These are phyloP conservation scores for Cladosporium halotolerans DNA, from an alignment of 2,329 filamentous ascomycete species.

Conservation along the genomic window DNA sequence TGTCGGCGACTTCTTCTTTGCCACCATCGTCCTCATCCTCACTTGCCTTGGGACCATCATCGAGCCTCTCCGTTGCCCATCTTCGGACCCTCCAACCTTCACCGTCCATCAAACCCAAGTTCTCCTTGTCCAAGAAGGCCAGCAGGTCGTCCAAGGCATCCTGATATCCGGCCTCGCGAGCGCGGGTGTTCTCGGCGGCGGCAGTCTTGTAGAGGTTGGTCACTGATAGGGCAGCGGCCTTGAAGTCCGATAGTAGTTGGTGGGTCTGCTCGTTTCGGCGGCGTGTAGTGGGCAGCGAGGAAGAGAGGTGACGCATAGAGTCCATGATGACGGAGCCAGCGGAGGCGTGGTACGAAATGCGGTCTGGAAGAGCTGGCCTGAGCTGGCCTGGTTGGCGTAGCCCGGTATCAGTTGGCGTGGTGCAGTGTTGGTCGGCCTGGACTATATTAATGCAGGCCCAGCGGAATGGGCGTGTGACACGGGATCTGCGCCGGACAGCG, in stretches of 20 bases:
- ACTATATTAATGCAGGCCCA: not conserved
- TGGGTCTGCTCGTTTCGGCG: slow-evolving; percentile 27
- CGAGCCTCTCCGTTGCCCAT: slow-evolving; percentile 64
- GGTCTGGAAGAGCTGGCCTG: not conserved
- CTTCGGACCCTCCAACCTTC: slow-evolving; percentile 64
- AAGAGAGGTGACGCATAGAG: slow-evolving; percentile 58
- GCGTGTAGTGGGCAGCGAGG: slow-evolving; percentile 50
- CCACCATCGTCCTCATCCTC: slow-evolving; percentile 62
- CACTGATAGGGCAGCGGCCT: slow-evolving; percentile 83
- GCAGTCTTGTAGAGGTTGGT: slow-evolving; percentile 96
- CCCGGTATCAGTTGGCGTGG: no score
- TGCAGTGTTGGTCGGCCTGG: no score
- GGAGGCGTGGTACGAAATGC: not conserved
- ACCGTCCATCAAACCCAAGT: slow-evolving; percentile 70
- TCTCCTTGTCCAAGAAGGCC: slow-evolving; percentile 74
- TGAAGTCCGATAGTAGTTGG: slow-evolving; percentile 77
- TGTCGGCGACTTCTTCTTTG: slow-evolving; percentile 45
- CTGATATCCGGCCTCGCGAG: slow-evolving; percentile 79
- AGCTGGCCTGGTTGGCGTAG: no score
- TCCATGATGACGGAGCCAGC: slow-evolving; percentile 43
- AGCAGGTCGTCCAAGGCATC: slow-evolving; percentile 88
- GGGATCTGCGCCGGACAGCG: not conserved
- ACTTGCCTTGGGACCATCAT: slow-evolving; percentile 52
- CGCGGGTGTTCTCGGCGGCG: slow-evolving; percentile 66
- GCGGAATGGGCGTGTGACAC: not conserved